Base-by-base conservation (phyloP, 495 filamentous ascomycete species). In the Penicillium flavigenum region DNA sequence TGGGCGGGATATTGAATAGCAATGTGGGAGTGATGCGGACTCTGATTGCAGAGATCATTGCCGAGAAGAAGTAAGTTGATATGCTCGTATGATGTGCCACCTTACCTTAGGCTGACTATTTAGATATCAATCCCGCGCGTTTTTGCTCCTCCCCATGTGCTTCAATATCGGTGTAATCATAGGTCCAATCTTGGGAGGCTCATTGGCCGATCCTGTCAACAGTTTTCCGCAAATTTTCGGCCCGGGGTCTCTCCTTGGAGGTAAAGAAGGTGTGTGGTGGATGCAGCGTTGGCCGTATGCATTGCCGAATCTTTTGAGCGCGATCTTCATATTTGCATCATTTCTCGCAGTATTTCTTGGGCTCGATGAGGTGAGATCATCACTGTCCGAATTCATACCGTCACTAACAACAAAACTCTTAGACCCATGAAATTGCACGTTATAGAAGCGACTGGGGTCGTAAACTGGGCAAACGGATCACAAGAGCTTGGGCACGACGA, bases 11-110 rank as follows among this genome's bases (percentile, higher is more conserved):
- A 10, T 73, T 91, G 59, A 94, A 96, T 70, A 90, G 90, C 7
- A 94, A 91, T 61, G 81, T 91, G 14, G 89, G 88, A 4, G 89
- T 92, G 5, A 84, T 92, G 79, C 79, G 89, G 60, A 92, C 89
- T 3, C 88, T 92, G 86, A 87, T 91, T 63, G 83, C 83, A 39
- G 89, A 92, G 74, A 92, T 85, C 52, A 81, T 92, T 36, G 80
- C 74, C 36, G 89, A 91, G 66, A 87, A 86, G 67, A 83, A 80
- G 76, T 79, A 56, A 22, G 72, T 62, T 34, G 17, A 1, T 16
- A 10, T 5, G 5, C 22, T 17, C 31, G 3, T 2, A 42, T 6
- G n/a, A 42, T 11, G 32, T 3, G n/a, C 36, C 10, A 16, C 2
- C 20, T 6, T 17, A 9, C 9, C n/a, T 38, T 8, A 38, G 17